Conservation (phyloP, 164 flowering plant species). For the Annona squamosa region DNA sequence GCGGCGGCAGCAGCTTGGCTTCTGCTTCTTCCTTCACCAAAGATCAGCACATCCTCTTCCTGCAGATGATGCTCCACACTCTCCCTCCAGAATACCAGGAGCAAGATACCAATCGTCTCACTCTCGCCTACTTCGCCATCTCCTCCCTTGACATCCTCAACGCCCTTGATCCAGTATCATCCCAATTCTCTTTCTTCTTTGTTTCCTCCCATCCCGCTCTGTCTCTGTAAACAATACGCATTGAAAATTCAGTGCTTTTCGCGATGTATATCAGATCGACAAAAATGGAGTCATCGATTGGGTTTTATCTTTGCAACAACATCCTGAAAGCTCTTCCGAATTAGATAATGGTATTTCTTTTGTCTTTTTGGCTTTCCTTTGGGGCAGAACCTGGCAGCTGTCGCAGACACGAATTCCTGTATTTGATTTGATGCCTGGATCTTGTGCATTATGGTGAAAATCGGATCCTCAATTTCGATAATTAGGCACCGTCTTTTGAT, state of each 20-base stretch:
- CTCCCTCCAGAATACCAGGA: constrained; percentile 57
- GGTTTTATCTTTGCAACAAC: constrained; percentile 80
- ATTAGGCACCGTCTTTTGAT: no score
- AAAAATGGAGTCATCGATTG: constrained; percentile 53
- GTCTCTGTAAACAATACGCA: background rate
- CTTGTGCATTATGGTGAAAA: no score
- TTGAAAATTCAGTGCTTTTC: no score
- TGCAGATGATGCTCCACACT: constrained; percentile 61
- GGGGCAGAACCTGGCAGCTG: no score
- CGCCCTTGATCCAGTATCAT: constrained; percentile 55
- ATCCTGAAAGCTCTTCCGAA: constrained; percentile 36
- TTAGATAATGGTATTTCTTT: constrained; percentile 38
- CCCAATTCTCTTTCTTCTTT: background rate
- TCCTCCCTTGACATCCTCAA: constrained; percentile 71
- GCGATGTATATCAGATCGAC: constrained; percentile 45
- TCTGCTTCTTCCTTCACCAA: constrained; percentile 34
- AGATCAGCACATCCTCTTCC: constrained; percentile 55
- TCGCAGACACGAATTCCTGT: no score
- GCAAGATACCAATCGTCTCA: constrained; percentile 88
- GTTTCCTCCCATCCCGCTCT: background rate
- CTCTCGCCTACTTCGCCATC: constrained; percentile 82
- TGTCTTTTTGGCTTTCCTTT: no score
- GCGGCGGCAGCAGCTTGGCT: background rate
- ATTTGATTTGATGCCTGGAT: no score
- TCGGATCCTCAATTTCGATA: no score